Conservation (phyloP, 768 basidiomycete species). For the Pleurotus pulmonarius region DNA sequence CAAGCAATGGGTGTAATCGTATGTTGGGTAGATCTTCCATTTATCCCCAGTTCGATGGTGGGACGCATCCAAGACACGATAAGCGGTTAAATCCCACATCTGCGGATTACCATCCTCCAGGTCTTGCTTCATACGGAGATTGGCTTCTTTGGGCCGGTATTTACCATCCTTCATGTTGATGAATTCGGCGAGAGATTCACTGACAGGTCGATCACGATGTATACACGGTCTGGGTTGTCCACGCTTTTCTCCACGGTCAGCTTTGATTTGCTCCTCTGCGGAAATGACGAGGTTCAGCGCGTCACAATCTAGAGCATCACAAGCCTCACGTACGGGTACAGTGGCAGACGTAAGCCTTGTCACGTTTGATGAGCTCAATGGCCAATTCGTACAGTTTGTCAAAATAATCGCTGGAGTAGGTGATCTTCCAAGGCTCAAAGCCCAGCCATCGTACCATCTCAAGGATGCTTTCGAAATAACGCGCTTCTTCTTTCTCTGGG, state of each 20-base stretch:
- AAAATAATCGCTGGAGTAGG: constrained; percentile 98
- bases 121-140: constrained; percentile 97
- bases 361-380: constrained; percentile 81
- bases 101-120: constrained; percentile 90
- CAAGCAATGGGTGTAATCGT: constrained; percentile 98
- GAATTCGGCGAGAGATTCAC: constrained; percentile 86
- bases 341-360: constrained; percentile 94
- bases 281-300: not conserved
- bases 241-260: constrained; percentile 80
- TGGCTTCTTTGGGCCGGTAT: constrained; percentile 89
- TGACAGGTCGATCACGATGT: constrained; percentile 84
- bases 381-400: constrained; percentile 82
- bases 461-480: constrained; percentile 94
- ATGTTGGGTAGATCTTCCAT: constrained; percentile 98
- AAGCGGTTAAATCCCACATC: constrained; percentile 99
- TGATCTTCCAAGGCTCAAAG: constrained; percentile 98
- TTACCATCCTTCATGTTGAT: constrained; percentile 88
- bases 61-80: constrained; percentile 84
- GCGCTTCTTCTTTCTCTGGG: constrained; percentile 94
- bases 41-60: constrained; percentile 92
- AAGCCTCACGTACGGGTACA: constrained; percentile 76
- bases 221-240: constrained; percentile 78
- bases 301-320: too few species aligned
- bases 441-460: constrained; percentile 97
- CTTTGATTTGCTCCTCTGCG: constrained; percentile 88